Conservation (phyloP, 169 alveolate species). For the Theileria luwenshuni region DNA sequence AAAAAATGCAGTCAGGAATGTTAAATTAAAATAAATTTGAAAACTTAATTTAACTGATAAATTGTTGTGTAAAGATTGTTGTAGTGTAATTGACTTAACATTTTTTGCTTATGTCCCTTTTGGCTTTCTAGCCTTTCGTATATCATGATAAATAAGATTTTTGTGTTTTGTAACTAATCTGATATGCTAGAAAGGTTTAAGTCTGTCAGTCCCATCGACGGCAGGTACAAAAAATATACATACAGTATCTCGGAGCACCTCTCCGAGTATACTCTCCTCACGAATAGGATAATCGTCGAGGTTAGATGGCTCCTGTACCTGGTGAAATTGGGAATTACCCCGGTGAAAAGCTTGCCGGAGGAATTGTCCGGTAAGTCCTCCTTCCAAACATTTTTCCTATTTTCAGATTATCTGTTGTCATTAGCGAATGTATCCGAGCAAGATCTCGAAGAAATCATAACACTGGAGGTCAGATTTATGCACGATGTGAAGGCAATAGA, state of each 20-base stretch:
- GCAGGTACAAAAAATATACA: conserved; percentile 81
- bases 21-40: conserved; percentile 6
- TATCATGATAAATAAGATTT: neutral
- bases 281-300: conserved; percentile 88
- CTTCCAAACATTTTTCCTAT: neutral
- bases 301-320: conserved; percentile 87
- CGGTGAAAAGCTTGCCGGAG: conserved; percentile 50
- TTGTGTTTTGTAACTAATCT: no score
- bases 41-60: no score
- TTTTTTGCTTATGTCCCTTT: no score
- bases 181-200: neutral
- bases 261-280: conserved; percentile 87
- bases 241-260: conserved; percentile 73
- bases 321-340: conserved; percentile 77
- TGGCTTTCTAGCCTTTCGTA: no score
- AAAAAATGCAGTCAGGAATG: conserved; percentile 48
- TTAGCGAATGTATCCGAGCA: conserved; percentile 66
- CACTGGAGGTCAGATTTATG: conserved; percentile 83
- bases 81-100: neutral
- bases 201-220: conserved; percentile 86
- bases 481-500: conserved; percentile 94
- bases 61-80: neutral
- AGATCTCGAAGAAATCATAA: conserved; percentile 79
- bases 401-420: conserved; percentile 27
- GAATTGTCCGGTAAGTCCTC: conserved; percentile 53